Conservation (phyloP, 2,329 filamentous ascomycete genomes). For the Calonectria fujianensis region DNA sequence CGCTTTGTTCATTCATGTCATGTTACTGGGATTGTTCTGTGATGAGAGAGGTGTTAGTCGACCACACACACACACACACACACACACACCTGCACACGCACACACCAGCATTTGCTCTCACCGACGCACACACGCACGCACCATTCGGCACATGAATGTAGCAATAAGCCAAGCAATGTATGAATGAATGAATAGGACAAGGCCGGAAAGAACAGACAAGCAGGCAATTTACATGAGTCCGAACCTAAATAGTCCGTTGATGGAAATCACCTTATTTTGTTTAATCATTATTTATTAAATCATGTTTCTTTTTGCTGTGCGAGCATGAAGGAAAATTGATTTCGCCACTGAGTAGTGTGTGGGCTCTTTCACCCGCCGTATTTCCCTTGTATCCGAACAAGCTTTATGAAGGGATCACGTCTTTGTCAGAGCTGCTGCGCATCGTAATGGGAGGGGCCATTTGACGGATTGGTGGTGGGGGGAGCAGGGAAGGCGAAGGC, state of each 20-base stretch:
- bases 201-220: neutral
- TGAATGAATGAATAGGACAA: neutral
- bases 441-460: neutral
- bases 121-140: neutral
- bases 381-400: neutral
- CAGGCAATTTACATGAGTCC: neutral
- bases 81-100: neutral
- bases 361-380: neutral
- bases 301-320: neutral
- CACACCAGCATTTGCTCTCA: neutral
- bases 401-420: conserved; percentile 16
- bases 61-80: neutral
- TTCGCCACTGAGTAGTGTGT: neutral
- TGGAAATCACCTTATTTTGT: neutral
- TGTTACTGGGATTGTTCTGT: conserved; percentile 19
- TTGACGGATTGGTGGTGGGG: conserved; percentile 3
- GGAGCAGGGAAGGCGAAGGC: neutral
- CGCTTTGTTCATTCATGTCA: conserved; percentile 29
- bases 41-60: conserved; percentile 10
- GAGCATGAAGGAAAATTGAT: neutral
- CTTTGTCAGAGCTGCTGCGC: conserved; percentile 5
- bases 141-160: conserved; percentile 3
- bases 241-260: neutral
- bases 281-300: neutral
- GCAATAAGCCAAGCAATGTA: neutral